Conservation (phyloP, 2,329 filamentous ascomycete species). For the Monilinia fructicola region DNA sequence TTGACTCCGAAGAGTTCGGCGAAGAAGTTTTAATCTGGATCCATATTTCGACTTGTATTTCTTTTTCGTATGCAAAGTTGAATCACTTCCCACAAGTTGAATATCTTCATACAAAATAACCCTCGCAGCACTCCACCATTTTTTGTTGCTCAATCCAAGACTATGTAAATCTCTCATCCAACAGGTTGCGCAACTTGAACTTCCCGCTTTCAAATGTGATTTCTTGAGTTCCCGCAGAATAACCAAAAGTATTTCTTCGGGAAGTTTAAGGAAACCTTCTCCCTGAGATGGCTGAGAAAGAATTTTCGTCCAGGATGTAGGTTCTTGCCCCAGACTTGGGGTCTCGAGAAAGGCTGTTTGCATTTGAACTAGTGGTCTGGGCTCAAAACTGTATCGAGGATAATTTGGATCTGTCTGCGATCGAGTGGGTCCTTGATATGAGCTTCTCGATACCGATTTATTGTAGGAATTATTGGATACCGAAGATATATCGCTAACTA, state of each 20-base stretch:
- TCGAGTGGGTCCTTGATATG: constrained; percentile 26
- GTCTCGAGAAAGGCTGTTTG: constrained; percentile 11
- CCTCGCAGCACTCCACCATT: constrained; percentile 51
- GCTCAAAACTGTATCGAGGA: constrained; percentile 27
- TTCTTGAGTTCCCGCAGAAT: constrained; percentile 55
- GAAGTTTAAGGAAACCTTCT: constrained; percentile 55
- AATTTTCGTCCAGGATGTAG: constrained; percentile 24
- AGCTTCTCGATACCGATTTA: constrained; percentile 20
- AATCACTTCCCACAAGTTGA: constrained; percentile 58
- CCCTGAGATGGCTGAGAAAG: constrained; percentile 40
- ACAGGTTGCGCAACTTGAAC: constrained; percentile 60
- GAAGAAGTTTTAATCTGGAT: constrained; percentile 55
- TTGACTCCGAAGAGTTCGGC: constrained; percentile 56
- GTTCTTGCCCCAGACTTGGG: constrained; percentile 25
- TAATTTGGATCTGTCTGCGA: constrained; percentile 26
- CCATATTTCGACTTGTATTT: constrained; percentile 55
- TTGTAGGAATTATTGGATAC: constrained; percentile 14
- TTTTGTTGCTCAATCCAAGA: constrained; percentile 51
- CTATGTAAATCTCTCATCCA: constrained; percentile 62
- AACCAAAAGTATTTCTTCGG: constrained; percentile 57
- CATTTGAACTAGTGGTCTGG: constrained; percentile 20
- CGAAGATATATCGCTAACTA: constrained; percentile 32
- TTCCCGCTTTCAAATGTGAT: constrained; percentile 50
- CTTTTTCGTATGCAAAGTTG: constrained; percentile 51
- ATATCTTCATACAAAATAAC: constrained; percentile 53